Base-by-base conservation (phyloP, 768 basidiomycete genomes). In the Pleurotus pulmonarius region DNA sequence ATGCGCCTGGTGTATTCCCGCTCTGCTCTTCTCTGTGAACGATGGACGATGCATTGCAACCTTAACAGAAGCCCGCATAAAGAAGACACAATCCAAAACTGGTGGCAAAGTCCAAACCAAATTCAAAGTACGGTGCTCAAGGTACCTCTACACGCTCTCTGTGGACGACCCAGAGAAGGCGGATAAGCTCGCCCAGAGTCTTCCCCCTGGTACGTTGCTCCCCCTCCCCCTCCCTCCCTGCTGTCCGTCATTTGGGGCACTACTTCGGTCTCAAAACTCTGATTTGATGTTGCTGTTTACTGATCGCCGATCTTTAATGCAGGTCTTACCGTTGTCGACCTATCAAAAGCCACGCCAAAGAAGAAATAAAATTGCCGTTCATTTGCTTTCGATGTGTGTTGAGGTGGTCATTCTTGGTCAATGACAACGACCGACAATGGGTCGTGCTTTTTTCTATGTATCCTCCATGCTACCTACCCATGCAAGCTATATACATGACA, bases 121-220 rank as follows among this genome's bases (percentile, higher is more conserved):
- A 79, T 98, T 98, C 87, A 99, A 99, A 84, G 86, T 99, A 70
- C 85, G 97, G 72, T 98, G 95, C 80, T 89, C 91, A 59, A 83
- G 91, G 72, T 94, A 94, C 75, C 87, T 95, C 59, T 99, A 99
- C 87, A 98, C 97, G n/a, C 85, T 98, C 61, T 84, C 87, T 59
- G 74, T 98, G 70, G 90, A 94, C 71, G 97, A 99, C 78, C 85
- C 92, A 68, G 94, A 97, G 74, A 98, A 98, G 83, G 96, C 97
- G 40, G 94, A 97, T 73, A 99, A 98, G 81, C 86, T 99, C 66
- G 85, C 88, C 80, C 92, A 92, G 80, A 88, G 86, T 68, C 81
- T 99, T 51, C 96, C 96, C 53, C 97, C 97, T 67, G 92, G 96
- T 95, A 68, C 65, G 90, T 75, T 34, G 9, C 4, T 8, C 45